Evolutionary conservation across 768 basidiomycete genomes (phyloP), one percentile per base, ranked within the genome.

Genomic region (Scleroderma citrinum): DNA sequence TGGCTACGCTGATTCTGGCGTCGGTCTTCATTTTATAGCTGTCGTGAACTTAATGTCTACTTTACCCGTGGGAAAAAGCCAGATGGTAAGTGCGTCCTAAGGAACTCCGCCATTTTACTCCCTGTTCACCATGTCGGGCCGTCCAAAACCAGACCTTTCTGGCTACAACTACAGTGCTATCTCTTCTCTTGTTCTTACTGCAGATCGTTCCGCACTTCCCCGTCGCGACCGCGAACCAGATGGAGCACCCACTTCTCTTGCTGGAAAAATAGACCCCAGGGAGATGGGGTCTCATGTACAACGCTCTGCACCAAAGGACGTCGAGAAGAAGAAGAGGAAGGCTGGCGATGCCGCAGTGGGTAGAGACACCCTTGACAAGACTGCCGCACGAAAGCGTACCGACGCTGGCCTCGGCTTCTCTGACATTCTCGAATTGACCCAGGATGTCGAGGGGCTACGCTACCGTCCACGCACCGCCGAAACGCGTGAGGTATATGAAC

Each of bases 151-250:
- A 46, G 91, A 95, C 68, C 70, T 89, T 59, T 92, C 90, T 53
- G 83, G 82, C 38, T 97, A 93, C 81, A 96, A 96, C 74, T 97
- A 98, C 77, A 83, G 87, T 40, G 90, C 90, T 47, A 94, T 97
- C 63, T 92, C 92, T 24, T 93, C 91, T 19, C 79, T 97, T 38
- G 95, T 98, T 39, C 76, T 97, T 61, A 93, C 89, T n/a, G 91
- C 95, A 12, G 87, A 91, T 71, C 76, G 84, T 47, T 86, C 87
- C 45, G 78, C 76, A 2, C 71, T 92, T 44, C 89, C 89, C 17
- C 78, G 92, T 41, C 77, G 93, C 54, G 91, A 94, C 76, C 89
- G 89, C 71, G 95, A 99, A 66, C 94, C 94, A 7, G 93, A 96
- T 74, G 95, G 96, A 54, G 91, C 92, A 7, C 90, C 94, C 10